Evolutionary conservation across 148 eudicot species (phyloP), one percentile per base, ranked within the genome.

Genomic region (Beta vulgaris): DNA sequence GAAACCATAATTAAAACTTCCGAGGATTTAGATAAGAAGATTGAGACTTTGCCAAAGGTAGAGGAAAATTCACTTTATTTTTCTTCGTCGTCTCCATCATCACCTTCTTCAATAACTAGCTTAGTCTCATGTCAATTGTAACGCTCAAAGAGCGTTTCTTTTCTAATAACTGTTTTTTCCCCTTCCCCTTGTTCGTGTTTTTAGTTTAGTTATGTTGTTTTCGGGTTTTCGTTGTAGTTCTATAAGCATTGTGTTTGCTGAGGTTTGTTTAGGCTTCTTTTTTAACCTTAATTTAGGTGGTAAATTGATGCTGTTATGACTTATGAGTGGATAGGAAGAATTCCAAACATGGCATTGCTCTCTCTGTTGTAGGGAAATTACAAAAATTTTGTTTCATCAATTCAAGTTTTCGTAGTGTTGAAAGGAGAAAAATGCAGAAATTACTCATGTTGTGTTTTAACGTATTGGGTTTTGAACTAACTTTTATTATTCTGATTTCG

Each of bases 81-180:
- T 35, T 74, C 73, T 15, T 71, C 76, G 14, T 76, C 76, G 58
- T 44, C 79, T 32, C 36, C 79, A 37, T 75, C 79, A 34, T 67
- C 82, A 32, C 72, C 84, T 53, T 78, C 86, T 39, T 75, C 84
- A 31, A 78, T 81, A 23, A 55, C 74, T 54, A 81, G 71, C 74
- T 81, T 69, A 73, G 79, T 72, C 7, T 67, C 73, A 46, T 81
- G 80, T 77, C 73, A 81, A 43, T 62, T 49, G 70, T 81, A 62
- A 74, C 18, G 74, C 77, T 72, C 77, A 12, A 72, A 71, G 74
- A 73, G 71, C 67, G 6, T 26, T 54, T 58, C 48, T 42, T n/a
- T 15, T 69, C 43, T 48, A 12, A 55, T 14, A 62, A 39, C 72
- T 69, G 54, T 32, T 44, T 34, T 6, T 73, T 55, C 61, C 19